Base-by-base conservation (phyloP, 768 basidiomycete genomes). In the Boletellus sp. region DNA sequence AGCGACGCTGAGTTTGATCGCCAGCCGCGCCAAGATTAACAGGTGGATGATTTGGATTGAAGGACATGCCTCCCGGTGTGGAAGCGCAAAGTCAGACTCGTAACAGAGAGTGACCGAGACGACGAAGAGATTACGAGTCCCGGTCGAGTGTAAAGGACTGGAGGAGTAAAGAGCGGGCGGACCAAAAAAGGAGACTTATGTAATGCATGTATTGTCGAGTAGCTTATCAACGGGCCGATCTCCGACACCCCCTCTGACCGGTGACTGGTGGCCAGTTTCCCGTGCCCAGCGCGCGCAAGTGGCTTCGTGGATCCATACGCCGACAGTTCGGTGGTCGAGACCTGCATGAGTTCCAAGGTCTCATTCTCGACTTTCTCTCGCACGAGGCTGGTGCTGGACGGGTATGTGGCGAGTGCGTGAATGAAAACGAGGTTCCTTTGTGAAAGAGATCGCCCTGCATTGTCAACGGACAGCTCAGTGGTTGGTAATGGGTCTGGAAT, bases 251-350 rank as follows among this genome's bases (percentile, higher is more conserved):
- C 37, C 38, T 47, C 38, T 33, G 39, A 8, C 47, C 11, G 31
- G 9, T 6, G 2, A 8, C 34, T 33, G n/a, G 11, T 17, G 12
- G 47, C n/a, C n/a, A 28, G 26, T 33, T 39, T 6, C 4, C 17
- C 1, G 5, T 15, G 28, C 15, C 23, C 17, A 9, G 8, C 4
- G 3, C 13, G 13, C 20, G 39, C 4, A 3, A 75, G 65, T 0
- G 66, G 51, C 50, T 78, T 78, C 0, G 73, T 78, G 41, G 77
- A 66, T 24, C 70, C 52, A 46, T 78, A 68, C 6, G 74, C 70
- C 0, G 64, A n/a, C 47, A 73, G 76, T 19, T 69, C 59, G 6
- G 52, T 39, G 0, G 73, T 71, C 1, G 56, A 50, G 19, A 74
- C 55, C 10, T 33, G 23, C 3, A 75, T 23, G 0, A 12, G n/a